phyloP scores from a whole-genome alignment of 148 eudicot species.

The Chenopodium berlandieri region DNA sequence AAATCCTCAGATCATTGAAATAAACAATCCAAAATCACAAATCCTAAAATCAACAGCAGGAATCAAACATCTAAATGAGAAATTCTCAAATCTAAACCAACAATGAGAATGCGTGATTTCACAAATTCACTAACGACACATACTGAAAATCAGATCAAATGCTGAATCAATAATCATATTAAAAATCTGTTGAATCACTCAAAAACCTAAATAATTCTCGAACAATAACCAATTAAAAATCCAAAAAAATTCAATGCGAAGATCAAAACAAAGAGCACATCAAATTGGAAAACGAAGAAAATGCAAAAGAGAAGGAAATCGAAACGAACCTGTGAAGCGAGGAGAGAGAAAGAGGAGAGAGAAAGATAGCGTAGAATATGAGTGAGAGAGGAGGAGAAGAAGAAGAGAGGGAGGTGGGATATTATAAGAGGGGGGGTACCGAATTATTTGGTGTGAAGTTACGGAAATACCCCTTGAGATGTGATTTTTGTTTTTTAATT shows the following conservation, averaged over 20 bases:
- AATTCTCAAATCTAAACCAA: neutral
- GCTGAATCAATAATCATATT: too few species aligned
- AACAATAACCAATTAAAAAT: neutral
- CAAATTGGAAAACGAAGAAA: neutral
- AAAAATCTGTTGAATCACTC: neutral
- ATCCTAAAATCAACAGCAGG: neutral
- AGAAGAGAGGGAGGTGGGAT: neutral
- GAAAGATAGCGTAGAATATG: slow-evolving; percentile 30
- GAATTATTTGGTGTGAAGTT: neutral
- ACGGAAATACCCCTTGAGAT: slow-evolving; percentile 5
- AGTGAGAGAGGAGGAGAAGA: neutral
- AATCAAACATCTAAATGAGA: neutral
- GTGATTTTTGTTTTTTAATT: neutral
- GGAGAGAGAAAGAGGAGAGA: slow-evolving; percentile 11
- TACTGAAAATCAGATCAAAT: neutral
- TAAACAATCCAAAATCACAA: neutral
- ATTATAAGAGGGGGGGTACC: slow-evolving; percentile 7
- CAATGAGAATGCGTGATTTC: neutral
- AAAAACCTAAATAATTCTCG: slow-evolving; percentile 8
- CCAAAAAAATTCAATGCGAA: slow-evolving; percentile 5
- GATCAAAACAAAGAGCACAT: neutral
- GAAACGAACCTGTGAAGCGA: slow-evolving; percentile 23
- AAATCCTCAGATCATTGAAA: neutral
- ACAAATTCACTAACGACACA: neutral
- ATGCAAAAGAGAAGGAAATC: slow-evolving; percentile 6